These are phyloP conservation scores for Botryosphaeria agaves DNA, from an alignment of 2,329 filamentous ascomycete species.

Conservation along the genomic window DNA sequence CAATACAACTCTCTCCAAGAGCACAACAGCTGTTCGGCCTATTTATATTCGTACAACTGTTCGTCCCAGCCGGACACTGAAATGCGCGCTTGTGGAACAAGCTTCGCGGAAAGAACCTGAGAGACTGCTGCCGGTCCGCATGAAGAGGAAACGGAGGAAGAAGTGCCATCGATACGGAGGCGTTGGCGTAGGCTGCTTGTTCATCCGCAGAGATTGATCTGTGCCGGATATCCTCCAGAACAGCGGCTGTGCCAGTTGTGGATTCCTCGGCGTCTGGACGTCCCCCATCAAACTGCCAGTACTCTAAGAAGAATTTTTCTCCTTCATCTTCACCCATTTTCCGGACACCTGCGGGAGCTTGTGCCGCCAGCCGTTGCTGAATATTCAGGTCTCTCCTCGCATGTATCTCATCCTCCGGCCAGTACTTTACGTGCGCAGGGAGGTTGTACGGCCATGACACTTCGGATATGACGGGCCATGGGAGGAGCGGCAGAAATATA, in stretches of 20 bases:
- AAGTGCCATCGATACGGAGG: constrained; percentile 20
- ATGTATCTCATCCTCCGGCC: constrained; percentile 26
- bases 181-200: constrained; percentile 8
- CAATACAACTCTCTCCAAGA: constrained; percentile 46
- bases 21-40: constrained; percentile 58
- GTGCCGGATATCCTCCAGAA: too few relatives aligned
- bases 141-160: constrained; percentile 37
- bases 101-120: constrained; percentile 12
- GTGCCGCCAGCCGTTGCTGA: constrained; percentile 19
- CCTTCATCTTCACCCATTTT: constrained; percentile 55
- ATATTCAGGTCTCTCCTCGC: constrained; percentile 23
- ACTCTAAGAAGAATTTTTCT: constrained; percentile 58
- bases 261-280: too few relatives aligned
- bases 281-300: constrained; percentile 33
- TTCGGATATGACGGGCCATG: neutral
- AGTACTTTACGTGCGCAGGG: constrained; percentile 27
- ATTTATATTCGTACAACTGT: constrained; percentile 44
- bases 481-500: neutral
- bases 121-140: constrained; percentile 9
- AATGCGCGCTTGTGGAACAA: constrained; percentile 38
- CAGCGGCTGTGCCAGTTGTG: too few relatives aligned
- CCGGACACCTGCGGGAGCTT: constrained; percentile 43
- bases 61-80: constrained; percentile 48
- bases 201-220: constrained; percentile 2
- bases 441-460: constrained; percentile 26